Percentiles rank a stretch among this genome's conserved stretches.
phyloP scores from a whole-genome alignment of 2,329 filamentous ascomycete species.

The Cryphonectria japonica region DNA sequence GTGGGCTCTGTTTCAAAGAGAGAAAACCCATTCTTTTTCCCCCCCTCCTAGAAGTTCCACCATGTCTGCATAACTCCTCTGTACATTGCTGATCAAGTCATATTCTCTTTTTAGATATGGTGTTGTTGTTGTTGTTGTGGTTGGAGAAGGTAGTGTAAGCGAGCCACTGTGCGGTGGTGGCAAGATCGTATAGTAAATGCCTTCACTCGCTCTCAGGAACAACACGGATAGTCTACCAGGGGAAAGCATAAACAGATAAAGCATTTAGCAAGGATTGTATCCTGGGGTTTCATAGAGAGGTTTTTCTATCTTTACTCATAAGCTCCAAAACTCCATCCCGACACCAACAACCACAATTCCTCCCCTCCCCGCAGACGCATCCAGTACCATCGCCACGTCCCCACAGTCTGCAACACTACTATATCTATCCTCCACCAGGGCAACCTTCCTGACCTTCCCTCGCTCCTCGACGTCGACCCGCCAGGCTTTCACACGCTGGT shows the following conservation, averaged over 20 bases:
- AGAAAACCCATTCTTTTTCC: neutral
- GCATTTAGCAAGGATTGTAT: neutral
- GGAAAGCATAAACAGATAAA: neutral
- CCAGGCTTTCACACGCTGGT: conserved; percentile 65
- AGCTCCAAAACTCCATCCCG: conserved; percentile 50
- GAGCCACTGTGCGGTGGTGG: too few relatives aligned
- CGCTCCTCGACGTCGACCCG: conserved; percentile 34
- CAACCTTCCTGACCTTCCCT: conserved; percentile 35
- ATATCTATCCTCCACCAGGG: conserved; percentile 53
- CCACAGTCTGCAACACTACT: conserved; percentile 66
- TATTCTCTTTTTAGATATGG: too few relatives aligned
- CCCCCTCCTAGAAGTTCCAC: neutral
- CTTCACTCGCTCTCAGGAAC: too few relatives aligned
- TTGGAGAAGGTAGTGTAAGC: neutral
- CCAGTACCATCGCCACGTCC: conserved; percentile 50
- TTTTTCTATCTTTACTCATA: neutral
- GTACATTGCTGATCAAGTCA: too few relatives aligned
- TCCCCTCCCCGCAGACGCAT: conserved; percentile 10
- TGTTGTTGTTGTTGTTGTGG: too few relatives aligned
- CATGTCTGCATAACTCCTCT: neutral
- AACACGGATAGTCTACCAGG: too few relatives aligned
- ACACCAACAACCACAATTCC: conserved; percentile 49
- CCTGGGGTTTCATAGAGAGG: too few relatives aligned
- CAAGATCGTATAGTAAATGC: too few relatives aligned
- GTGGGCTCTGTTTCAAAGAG: neutral